These are phyloP conservation scores for Phytophthora podocarpi DNA, from an alignment of 352 stramenopile genomes.

Conservation along the genomic window DNA sequence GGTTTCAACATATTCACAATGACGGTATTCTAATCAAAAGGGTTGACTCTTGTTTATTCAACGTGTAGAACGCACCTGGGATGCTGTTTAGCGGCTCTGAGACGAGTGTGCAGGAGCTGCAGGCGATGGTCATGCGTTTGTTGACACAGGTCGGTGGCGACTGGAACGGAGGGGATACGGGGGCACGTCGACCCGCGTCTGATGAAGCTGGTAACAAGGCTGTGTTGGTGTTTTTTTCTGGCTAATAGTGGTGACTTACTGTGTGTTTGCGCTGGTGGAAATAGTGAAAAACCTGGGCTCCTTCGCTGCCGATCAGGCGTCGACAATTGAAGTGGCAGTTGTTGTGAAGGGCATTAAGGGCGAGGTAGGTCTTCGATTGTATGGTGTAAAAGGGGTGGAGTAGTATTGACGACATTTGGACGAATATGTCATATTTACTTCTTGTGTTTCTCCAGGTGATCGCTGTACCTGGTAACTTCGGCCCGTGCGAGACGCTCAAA, in stretches of 20 bases:
- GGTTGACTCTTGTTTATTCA: neutral
- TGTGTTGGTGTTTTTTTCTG: neutral
- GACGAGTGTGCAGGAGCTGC: slow-evolving; percentile 44
- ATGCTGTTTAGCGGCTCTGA: slow-evolving; percentile 1
- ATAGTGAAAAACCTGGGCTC: slow-evolving; percentile 63
- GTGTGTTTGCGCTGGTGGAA: neutral
- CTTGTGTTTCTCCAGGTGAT: slow-evolving; percentile 51
- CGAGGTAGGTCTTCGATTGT: slow-evolving; percentile 42
- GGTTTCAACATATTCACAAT: neutral
- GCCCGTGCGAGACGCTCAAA: slow-evolving; percentile 65
- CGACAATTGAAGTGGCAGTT: slow-evolving; percentile 73
- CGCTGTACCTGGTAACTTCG: slow-evolving; percentile 75
- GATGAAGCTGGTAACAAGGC: slow-evolving; percentile 47
- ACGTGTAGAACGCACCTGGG: slow-evolving; percentile 3
- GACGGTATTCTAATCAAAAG: neutral
- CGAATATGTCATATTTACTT: neutral
- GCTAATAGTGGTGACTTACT: slow-evolving; percentile 7
- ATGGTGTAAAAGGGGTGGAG: neutral
- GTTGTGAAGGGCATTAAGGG: slow-evolving; percentile 74
- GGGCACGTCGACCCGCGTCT: slow-evolving; percentile 47
- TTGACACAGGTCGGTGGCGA: slow-evolving; percentile 35
- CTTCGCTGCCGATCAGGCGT: slow-evolving; percentile 71
- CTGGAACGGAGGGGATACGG: slow-evolving; percentile 38
- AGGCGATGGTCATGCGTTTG: slow-evolving; percentile 50
- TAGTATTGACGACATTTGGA: too few species aligned